Conservation (phyloP, 768 basidiomycete genomes). For the Dentipellis sp. region DNA sequence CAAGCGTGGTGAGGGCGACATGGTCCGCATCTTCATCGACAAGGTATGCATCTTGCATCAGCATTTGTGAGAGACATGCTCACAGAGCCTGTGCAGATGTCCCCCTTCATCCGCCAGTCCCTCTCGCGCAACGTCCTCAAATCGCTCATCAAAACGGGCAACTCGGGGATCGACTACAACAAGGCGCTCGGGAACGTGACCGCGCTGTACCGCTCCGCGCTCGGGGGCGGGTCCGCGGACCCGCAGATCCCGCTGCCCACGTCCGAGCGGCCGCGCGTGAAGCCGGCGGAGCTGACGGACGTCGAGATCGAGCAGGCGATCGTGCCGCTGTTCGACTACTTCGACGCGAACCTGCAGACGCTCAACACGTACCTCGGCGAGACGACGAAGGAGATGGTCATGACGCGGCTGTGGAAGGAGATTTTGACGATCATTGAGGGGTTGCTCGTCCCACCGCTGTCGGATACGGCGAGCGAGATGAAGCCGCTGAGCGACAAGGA, state of each 20-base stretch:
- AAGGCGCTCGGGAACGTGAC: slow-evolving; percentile 79
- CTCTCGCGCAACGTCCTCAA: slow-evolving; percentile 72
- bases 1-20: slow-evolving; percentile 89
- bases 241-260: slow-evolving; percentile 70
- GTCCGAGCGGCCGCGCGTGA: slow-evolving; percentile 66
- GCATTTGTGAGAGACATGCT: neutral
- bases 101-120: slow-evolving; percentile 84
- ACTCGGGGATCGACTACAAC: slow-evolving; percentile 71
- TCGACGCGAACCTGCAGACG: slow-evolving; percentile 87
- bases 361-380: slow-evolving; percentile 84
- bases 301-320: slow-evolving; percentile 94
- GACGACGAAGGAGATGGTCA: slow-evolving; percentile 83
- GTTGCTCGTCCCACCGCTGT: slow-evolving; percentile 83
- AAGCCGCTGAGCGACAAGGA: slow-evolving; percentile 90
- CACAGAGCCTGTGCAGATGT: slow-evolving; percentile 51
- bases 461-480: slow-evolving; percentile 81
- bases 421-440: slow-evolving; percentile 79
- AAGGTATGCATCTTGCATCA: slow-evolving; percentile 48
- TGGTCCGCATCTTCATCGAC: slow-evolving; percentile 94
- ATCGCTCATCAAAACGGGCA: slow-evolving; percentile 57
- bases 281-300: slow-evolving; percentile 79
- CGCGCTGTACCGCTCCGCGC: slow-evolving; percentile 71
- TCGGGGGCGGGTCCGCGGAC: slow-evolving; percentile 57
- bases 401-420: slow-evolving; percentile 95
- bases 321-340: slow-evolving; percentile 87